Conservation (phyloP, 2,329 filamentous ascomycete species). For the Thielaviopsis populi region DNA sequence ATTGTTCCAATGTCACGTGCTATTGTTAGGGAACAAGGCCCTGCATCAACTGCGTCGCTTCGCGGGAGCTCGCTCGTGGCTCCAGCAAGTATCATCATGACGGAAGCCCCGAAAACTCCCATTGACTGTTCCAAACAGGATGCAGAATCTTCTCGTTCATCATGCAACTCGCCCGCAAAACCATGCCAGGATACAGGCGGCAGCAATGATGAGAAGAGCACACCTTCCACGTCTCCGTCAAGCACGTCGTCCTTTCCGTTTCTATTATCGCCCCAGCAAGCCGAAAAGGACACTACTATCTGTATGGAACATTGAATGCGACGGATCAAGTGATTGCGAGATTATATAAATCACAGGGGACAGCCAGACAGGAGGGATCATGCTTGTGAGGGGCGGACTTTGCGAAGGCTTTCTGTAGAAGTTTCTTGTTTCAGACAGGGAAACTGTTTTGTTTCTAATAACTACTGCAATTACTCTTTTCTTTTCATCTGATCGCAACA, state of each 20-base stretch:
- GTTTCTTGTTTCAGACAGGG: neutral
- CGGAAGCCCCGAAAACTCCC: neutral
- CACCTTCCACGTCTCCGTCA: neutral
- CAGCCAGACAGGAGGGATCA: neutral
- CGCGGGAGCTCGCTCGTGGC: neutral
- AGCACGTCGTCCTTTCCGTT: neutral
- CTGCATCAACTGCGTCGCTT: neutral
- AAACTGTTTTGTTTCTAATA: neutral
- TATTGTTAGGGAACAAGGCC: neutral
- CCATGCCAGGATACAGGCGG: neutral
- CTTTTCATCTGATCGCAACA: neutral
- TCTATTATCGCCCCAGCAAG: neutral
- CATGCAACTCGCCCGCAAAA: neutral
- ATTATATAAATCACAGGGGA: neutral
- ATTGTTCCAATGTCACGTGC: neutral
- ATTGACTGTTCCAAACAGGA: neutral
- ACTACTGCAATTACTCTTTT: neutral
- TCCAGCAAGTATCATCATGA: neutral
- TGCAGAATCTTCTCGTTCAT: neutral
- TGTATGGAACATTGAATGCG: neutral
- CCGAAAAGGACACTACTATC: neutral
- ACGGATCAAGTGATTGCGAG: no score
- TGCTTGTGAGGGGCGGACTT: neutral
- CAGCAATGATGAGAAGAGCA: neutral
- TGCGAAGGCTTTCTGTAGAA: neutral